Evolutionary conservation across 306 rosid genomes (phyloP).

Genomic region (Morella rubra): DNA sequence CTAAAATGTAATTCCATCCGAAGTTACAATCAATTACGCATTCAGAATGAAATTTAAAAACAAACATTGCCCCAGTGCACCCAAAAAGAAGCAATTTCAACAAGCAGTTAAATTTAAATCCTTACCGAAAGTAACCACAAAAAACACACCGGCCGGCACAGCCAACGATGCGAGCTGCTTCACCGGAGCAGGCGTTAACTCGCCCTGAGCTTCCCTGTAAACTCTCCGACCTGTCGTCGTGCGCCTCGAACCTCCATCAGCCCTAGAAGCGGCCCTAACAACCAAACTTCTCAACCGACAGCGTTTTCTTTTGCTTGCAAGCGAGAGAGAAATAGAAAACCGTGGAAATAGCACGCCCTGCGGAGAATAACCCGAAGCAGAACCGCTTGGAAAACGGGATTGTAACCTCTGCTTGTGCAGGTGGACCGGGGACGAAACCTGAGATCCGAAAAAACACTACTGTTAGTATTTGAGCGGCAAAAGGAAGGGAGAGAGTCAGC

Average conservation of each 20-base stretch:
- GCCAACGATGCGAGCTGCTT: conserved; percentile 61
- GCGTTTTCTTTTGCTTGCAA: conserved; percentile 28
- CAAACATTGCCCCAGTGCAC: background rate
- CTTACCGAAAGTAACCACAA: conserved; percentile 73
- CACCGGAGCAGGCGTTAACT: conserved; percentile 47
- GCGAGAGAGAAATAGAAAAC: background rate
- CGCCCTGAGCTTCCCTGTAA: conserved; percentile 65
- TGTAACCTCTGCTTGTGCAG: conserved; percentile 34
- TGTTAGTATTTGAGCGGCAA: conserved; percentile 20
- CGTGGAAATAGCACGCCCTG: conserved; percentile 32
- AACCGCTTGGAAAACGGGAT: conserved; percentile 15
- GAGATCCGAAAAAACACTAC: background rate
- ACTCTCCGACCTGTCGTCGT: conserved; percentile 55
- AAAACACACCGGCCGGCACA: conserved; percentile 60
- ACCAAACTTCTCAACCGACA: conserved; percentile 36
- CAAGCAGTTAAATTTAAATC: conserved; percentile 7
- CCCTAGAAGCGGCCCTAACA: conserved; percentile 51
- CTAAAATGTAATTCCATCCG: background rate
- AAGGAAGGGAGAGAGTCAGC: conserved; percentile 1
- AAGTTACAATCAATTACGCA: background rate
- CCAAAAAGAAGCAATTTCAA: background rate
- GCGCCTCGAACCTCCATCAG: conserved; percentile 48
- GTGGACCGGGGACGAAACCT: conserved; percentile 35
- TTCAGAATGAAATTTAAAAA: background rate
- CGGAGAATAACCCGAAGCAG: conserved; percentile 18